Percentiles rank a stretch among this genome's conserved stretches.
Conservation (phyloP, 164 flowering plant species). For the Liriodendron chinense region DNA sequence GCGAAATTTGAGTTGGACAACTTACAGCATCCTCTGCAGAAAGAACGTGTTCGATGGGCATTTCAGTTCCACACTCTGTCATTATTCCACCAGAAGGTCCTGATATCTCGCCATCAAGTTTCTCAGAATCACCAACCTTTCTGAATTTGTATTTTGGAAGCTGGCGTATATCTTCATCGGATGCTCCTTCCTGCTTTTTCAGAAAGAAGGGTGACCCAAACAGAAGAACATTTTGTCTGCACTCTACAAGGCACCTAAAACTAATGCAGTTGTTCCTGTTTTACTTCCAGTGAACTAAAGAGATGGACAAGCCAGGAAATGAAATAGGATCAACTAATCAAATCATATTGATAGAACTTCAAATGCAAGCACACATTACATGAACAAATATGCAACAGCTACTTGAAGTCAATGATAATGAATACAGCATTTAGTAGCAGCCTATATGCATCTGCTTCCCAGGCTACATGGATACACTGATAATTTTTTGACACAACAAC, state of each 20-base stretch:
- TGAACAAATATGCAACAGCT: too few relatives aligned
- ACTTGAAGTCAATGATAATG: neutral
- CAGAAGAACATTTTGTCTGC: neutral
- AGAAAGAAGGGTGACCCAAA: neutral
- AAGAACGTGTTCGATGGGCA: conserved; percentile 45
- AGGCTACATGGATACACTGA: neutral
- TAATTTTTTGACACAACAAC: too few relatives aligned
- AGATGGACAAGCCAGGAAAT: neutral
- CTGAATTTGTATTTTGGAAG: conserved; percentile 60
- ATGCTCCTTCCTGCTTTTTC: conserved; percentile 67
- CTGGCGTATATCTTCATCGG: conserved; percentile 59
- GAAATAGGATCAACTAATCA: neutral
- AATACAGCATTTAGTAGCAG: neutral
- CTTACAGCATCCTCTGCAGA: conserved; percentile 71
- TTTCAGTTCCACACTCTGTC: conserved; percentile 50
- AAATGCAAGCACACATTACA: neutral
- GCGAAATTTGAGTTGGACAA: neutral
- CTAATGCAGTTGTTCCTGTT: neutral
- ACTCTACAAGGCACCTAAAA: neutral
- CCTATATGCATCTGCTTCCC: neutral
- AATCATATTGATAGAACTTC: neutral
- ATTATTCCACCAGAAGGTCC: conserved; percentile 58
- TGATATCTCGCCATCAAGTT: conserved; percentile 41
- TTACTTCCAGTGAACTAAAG: neutral
- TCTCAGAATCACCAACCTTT: conserved; percentile 36